phyloP scores from a whole-genome alignment of 1,284 basidiomycete species.

The Mycosarcoma maydis region DNA sequence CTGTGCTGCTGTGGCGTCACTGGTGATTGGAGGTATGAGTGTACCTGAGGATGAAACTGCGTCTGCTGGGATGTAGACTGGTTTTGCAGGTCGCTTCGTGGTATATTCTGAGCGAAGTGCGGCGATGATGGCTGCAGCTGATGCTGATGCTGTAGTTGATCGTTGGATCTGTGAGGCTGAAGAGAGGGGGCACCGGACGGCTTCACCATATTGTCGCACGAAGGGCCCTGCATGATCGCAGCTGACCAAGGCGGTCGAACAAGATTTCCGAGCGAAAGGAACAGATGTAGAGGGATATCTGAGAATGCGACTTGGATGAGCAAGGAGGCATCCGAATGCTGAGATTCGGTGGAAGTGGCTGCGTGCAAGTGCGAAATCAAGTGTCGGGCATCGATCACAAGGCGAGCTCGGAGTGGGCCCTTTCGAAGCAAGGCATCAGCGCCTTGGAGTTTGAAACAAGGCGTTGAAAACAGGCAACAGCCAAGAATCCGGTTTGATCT shows the following conservation, averaged over 20 bases:
- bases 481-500: too few species aligned
- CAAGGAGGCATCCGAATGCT: too few species aligned
- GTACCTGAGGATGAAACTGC: slow-evolving; percentile 11
- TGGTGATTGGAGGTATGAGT: slow-evolving; percentile 11
- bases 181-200: slow-evolving; percentile 1
- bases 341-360: too few species aligned
- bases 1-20: slow-evolving; percentile 8
- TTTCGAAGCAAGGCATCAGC: too few species aligned
- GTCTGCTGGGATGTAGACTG: slow-evolving; percentile 8
- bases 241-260: background rate
- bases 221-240: slow-evolving; percentile 28
- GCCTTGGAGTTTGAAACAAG: too few species aligned
- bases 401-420: too few species aligned
- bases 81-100: slow-evolving; percentile 1
- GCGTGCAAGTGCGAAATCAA: too few species aligned
- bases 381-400: too few species aligned
- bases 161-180: slow-evolving; percentile 3
- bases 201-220: slow-evolving; percentile 21
- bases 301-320: too few species aligned
- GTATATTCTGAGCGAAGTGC: slow-evolving; percentile 2
- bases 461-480: too few species aligned
- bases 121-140: background rate
- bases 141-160: slow-evolving; percentile 19
- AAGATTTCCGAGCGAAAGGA: background rate
- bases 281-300: too few species aligned